These are phyloP conservation scores for Arthrobotrys sphaeroides DNA, from an alignment of 2,329 filamentous ascomycete genomes.

Conservation along the genomic window DNA sequence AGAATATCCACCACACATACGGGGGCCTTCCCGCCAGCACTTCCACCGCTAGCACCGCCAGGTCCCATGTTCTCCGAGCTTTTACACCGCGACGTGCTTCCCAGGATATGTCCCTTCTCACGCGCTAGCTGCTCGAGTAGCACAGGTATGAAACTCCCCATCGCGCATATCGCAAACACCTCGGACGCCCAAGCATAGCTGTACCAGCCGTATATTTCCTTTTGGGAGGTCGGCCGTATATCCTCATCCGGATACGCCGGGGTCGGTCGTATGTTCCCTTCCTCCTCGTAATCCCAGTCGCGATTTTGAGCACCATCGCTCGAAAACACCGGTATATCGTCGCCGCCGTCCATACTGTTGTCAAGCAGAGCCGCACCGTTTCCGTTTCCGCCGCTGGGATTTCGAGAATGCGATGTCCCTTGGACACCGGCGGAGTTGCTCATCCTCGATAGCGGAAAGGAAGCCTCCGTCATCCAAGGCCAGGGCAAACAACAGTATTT, in stretches of 20 bases:
- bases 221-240: constrained; percentile 82
- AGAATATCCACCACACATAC: constrained; percentile 86
- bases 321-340: constrained; percentile 58
- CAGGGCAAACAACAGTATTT: constrained; percentile 3
- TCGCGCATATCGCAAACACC: constrained; percentile 91
- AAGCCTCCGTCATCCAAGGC: constrained; percentile 49
- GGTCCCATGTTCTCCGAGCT: constrained; percentile 50
- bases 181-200: constrained; percentile 95
- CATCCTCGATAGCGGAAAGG: constrained; percentile 51
- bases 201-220: constrained; percentile 94
- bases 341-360: neutral
- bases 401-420: constrained; percentile 30
- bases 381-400: constrained; percentile 17
- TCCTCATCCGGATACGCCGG: constrained; percentile 83
- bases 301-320: constrained; percentile 23
- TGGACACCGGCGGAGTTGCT: constrained; percentile 40
- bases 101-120: constrained; percentile 86
- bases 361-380: constrained; percentile 53
- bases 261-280: constrained; percentile 55
- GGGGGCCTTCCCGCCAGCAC: constrained; percentile 10
- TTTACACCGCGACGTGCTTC: constrained; percentile 77
- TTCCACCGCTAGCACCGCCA: constrained; percentile 25
- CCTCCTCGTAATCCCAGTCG: constrained; percentile 2
- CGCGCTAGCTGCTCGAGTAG: constrained; percentile 91
- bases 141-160: constrained; percentile 93